Conservation (phyloP, 2,329 filamentous ascomycete genomes). For the Hypomyces perniciosus region DNA sequence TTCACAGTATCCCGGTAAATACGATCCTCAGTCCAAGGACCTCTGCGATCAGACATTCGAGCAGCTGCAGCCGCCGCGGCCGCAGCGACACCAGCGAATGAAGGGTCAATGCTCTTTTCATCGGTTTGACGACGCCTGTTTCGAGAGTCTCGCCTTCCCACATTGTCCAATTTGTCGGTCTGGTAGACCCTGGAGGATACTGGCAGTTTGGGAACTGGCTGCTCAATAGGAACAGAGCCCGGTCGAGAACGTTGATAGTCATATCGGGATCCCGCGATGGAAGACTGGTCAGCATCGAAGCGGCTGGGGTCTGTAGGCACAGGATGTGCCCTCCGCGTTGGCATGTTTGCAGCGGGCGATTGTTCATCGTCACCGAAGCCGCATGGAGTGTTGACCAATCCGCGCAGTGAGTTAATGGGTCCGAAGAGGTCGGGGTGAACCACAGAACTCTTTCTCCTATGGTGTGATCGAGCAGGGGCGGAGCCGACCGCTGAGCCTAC, state of each 20-base stretch:
- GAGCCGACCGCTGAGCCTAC: slow-evolving; percentile 8
- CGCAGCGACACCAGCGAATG: slow-evolving; percentile 37
- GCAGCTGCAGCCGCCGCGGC: slow-evolving; percentile 44
- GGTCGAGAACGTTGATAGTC: slow-evolving; percentile 42
- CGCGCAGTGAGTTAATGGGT: slow-evolving; percentile 55
- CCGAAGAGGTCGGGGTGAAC: slow-evolving; percentile 56
- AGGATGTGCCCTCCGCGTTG: slow-evolving; percentile 60
- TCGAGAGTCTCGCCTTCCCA: slow-evolving; percentile 29
- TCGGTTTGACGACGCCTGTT: slow-evolving; percentile 27
- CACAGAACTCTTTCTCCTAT: slow-evolving; percentile 39
- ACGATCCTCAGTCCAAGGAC: slow-evolving; percentile 16
- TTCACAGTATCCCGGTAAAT: slow-evolving; percentile 18
- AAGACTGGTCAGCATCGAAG: slow-evolving; percentile 52
- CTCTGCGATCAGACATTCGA: slow-evolving; percentile 21
- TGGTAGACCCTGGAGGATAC: slow-evolving; percentile 65
- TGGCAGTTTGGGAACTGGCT: slow-evolving; percentile 73
- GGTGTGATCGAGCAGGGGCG: slow-evolving; percentile 12
- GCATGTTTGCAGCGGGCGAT: slow-evolving; percentile 24
- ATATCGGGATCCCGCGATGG: slow-evolving; percentile 38
- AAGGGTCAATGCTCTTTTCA: slow-evolving; percentile 29
- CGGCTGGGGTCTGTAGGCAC: slow-evolving; percentile 58
- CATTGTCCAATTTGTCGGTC: slow-evolving; percentile 35
- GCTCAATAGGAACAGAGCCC: slow-evolving; percentile 66
- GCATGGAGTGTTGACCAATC: slow-evolving; percentile 47
- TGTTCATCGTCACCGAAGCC: slow-evolving; percentile 41